Evolutionary conservation across 257 asterid genomes (phyloP), one percentile per base, ranked within the genome.

Genomic region (Solanum ossicruentum): DNA sequence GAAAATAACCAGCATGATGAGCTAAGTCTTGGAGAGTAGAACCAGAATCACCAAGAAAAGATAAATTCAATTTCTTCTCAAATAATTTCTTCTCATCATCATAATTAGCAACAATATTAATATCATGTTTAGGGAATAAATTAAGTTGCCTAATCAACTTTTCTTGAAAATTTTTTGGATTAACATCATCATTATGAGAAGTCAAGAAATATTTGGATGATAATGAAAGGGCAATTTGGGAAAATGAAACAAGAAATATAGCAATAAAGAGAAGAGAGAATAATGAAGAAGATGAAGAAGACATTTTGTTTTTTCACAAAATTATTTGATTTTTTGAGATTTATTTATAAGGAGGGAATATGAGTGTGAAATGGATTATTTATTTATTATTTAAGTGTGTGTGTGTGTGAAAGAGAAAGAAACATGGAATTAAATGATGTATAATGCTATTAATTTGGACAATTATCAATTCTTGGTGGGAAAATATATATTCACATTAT

Each of bases 1-100:
- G 87, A 84, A 86, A 88, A 81, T 94, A 94, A 47, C 98, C 97
- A 65, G 97, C 97, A 88, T 90, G 94, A 88, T 94, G 97, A 49
- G 95, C 94, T 15, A 91, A 85, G 16, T 92, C 91, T 85, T 65
- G 85, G 2, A 89, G 88, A 60, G 91, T 85, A 10, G 91, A 15
- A 20, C 89, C 89, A 23, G 89, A 66, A 49, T 83, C 87, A 47
- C 86, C 86, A 12, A 87, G 55, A 80, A 79, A 61, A 18, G 94
- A 91, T 72, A 95, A 88, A 36, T 84, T 65, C 43, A 95, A 66
- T 7, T 78, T 84, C 92, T 91, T 95, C 63, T 95, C 98, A 26
- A 91, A 91, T 15, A 95, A 88, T 47, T 58, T 36, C 2, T 93
- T 85, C 7, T 85, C 88, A 39, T 39, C 18, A 36, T 36, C 41